Conservation (phyloP, 177 flowering plant genomes). For the Vitis hybrid region DNA sequence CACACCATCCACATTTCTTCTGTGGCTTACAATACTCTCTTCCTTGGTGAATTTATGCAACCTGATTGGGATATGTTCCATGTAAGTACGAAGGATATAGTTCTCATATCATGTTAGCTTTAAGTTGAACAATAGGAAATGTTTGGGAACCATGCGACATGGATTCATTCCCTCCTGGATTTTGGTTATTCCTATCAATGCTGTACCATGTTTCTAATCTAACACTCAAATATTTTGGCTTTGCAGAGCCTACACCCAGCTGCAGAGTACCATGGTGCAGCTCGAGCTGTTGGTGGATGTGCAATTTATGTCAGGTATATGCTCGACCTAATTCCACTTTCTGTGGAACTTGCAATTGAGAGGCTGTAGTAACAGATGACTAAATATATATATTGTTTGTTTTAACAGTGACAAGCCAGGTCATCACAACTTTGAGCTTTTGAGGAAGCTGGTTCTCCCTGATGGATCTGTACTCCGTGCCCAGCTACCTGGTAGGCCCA, state of each 20-base stretch:
- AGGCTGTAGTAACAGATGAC: too few relatives aligned
- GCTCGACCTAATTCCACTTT: too few relatives aligned
- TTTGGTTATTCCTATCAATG: too few relatives aligned
- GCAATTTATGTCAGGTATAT: conserved; percentile 79
- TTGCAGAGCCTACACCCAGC: conserved; percentile 83
- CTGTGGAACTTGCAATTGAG: too few relatives aligned
- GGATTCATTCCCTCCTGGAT: too few relatives aligned
- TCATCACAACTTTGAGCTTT: conserved; percentile 80
- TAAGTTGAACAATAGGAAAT: not conserved
- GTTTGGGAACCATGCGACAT: too few relatives aligned
- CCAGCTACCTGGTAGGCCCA: conserved; percentile 85
- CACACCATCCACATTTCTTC: conserved; percentile 89
- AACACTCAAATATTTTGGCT: not conserved
- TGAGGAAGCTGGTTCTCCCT: conserved; percentile 87
- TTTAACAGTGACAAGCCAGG: conserved; percentile 71
- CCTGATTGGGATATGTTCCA: conserved; percentile 98
- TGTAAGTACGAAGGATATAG: conserved; percentile 34
- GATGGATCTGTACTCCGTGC: conserved; percentile 96
- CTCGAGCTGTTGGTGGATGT: conserved; percentile 88
- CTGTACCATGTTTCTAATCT: too few relatives aligned
- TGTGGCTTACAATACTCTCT: conserved; percentile 77
- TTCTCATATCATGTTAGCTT: not conserved
- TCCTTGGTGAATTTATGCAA: conserved; percentile 94
- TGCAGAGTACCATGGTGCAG: conserved; percentile 86
- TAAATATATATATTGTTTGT: not conserved